Evolutionary conservation across 306 rosid species (phyloP).

Genomic region (Delonix regia): DNA sequence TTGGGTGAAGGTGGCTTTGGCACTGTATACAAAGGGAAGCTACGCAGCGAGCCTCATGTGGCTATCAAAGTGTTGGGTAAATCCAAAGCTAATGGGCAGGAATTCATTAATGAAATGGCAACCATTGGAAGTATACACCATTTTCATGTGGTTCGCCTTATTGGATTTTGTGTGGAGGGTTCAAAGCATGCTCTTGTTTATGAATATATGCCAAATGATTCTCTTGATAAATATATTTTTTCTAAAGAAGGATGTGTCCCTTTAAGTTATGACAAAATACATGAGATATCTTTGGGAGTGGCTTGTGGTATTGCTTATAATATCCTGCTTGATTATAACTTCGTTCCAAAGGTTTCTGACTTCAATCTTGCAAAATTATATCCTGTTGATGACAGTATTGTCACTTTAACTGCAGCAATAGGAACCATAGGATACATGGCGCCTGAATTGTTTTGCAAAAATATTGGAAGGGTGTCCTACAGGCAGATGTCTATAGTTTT

Average conservation of each 20-base stretch:
- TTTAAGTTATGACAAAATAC: neutral
- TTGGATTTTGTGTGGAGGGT: slow-evolving; percentile 36
- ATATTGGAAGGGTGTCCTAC: slow-evolving; percentile 21
- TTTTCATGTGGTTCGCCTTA: slow-evolving; percentile 27
- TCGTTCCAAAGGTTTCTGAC: slow-evolving; percentile 9
- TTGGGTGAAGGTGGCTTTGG: slow-evolving; percentile 30
- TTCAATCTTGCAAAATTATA: slow-evolving; percentile 22
- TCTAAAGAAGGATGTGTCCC: neutral
- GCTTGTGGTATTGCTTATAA: slow-evolving; percentile 34
- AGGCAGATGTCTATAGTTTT: slow-evolving; percentile 31
- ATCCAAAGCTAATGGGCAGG: slow-evolving; percentile 19
- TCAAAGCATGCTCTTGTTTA: slow-evolving; percentile 35
- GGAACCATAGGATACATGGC: slow-evolving; percentile 35
- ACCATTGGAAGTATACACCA: slow-evolving; percentile 38
- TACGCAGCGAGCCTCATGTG: slow-evolving; percentile 30
- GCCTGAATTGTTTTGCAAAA: slow-evolving; percentile 19
- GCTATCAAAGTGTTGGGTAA: slow-evolving; percentile 33
- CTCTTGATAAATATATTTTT: slow-evolving; percentile 28
- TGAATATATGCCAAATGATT: slow-evolving; percentile 37
- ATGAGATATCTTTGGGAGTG: slow-evolving; percentile 6
- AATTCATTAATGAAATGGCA: slow-evolving; percentile 34
- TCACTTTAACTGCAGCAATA: slow-evolving; percentile 12
- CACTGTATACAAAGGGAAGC: slow-evolving; percentile 12
- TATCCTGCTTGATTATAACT: slow-evolving; percentile 5
- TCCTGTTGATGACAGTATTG: neutral